Conservation (phyloP, 2,329 filamentous ascomycete genomes). For the Parastagonospora avenae region DNA sequence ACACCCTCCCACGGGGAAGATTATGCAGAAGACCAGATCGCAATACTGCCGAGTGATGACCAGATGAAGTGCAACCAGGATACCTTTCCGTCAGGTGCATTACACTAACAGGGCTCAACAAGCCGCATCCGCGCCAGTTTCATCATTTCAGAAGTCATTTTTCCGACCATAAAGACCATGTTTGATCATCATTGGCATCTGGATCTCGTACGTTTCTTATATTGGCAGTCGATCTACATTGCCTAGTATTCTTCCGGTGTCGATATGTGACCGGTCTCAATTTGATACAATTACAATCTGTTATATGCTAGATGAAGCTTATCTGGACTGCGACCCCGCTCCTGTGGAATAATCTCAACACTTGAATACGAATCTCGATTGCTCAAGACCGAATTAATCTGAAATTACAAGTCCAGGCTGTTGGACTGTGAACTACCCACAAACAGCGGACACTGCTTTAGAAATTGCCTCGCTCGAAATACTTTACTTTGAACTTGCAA, state of each 20-base stretch:
- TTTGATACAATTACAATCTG: neutral
- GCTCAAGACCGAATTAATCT: no score
- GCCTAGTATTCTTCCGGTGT: neutral
- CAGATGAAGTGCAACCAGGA: constrained; percentile 17
- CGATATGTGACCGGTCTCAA: constrained; percentile 2
- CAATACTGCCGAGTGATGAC: constrained; percentile 8
- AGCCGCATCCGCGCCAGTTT: constrained; percentile 1
- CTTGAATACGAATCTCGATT: neutral
- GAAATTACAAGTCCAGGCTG: no score
- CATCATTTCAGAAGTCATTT: constrained; percentile 1
- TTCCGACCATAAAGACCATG: constrained; percentile 1
- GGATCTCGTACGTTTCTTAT: neutral
- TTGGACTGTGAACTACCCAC: no score
- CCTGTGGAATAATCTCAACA: neutral
- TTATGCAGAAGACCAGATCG: constrained; percentile 16
- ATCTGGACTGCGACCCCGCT: neutral
- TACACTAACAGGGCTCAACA: constrained; percentile 1
- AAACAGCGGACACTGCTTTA: neutral
- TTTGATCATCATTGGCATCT: neutral
- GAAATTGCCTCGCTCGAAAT: neutral
- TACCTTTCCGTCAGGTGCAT: constrained; percentile 17
- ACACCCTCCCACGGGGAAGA: constrained; percentile 4
- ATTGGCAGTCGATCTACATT: no score
- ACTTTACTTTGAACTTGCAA: neutral
- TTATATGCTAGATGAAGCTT: neutral